A percentile compares a stretch with the other conserved stretches of the same genome.
Conservation (phyloP, 106 monocot genomes). For the Acorus calamus region DNA sequence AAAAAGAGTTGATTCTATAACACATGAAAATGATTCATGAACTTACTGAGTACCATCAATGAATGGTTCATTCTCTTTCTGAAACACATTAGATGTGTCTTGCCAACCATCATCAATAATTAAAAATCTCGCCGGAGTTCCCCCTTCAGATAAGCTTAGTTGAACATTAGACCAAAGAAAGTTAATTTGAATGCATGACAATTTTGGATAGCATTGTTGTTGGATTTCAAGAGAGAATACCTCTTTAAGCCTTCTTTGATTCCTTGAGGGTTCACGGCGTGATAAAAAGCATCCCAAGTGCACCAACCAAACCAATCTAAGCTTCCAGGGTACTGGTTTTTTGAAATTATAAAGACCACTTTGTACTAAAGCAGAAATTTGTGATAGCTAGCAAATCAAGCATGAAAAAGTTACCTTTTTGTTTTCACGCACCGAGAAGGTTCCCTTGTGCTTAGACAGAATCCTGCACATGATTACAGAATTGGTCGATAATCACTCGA, state of each 20-base stretch:
- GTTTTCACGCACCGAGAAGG: conserved; percentile 20
- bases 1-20: too few relatives aligned
- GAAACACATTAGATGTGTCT: conserved; percentile 33
- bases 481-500: too few relatives aligned
- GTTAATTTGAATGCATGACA: neutral
- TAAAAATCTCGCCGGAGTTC: conserved; percentile 34
- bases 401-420: conserved; percentile 22
- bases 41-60: conserved; percentile 40
- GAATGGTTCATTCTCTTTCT: conserved; percentile 34
- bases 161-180: neutral
- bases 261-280: conserved; percentile 32
- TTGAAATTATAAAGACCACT: neutral
- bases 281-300: conserved; percentile 65
- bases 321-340: conserved; percentile 37
- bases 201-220: too few relatives aligned
- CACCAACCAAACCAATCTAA: conserved; percentile 57
- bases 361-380: neutral
- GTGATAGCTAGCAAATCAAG: neutral
- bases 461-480: conserved; percentile 13
- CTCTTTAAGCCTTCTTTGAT: conserved; percentile 30
- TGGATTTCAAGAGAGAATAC: conserved; percentile 1
- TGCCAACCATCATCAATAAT: conserved; percentile 57
- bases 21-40: too few relatives aligned
- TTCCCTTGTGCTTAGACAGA: conserved; percentile 21
- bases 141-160: conserved; percentile 28